Base-by-base conservation (phyloP, 805 yeast species). In the Starmerella ratchasimensis region DNA sequence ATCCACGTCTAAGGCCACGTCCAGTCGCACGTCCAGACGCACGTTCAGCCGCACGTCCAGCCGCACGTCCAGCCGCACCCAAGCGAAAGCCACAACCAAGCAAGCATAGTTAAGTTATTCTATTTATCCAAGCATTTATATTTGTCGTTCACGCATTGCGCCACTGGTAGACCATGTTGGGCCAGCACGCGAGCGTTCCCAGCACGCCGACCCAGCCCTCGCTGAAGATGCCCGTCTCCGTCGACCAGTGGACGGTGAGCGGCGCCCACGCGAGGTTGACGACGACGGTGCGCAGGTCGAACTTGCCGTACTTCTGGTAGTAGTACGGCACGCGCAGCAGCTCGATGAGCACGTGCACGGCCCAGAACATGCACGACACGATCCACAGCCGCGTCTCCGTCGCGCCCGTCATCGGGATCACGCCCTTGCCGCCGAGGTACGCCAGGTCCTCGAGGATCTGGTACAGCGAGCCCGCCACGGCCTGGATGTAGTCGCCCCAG, bases 361-460 rank as follows among this genome's bases (percentile, higher is more conserved):
- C 61, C 67, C 67, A 62, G 37, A 57, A 48, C 37, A 52, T 37
- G 39, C 63, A 55, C 11, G 62, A 55, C 23, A 47, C 44, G 11
- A 52, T 47, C 66, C 66, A 62, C 5, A 62, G 45, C 38, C 51
- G 51, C 17, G 47, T 48, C 37, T 57, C 55, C 5, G 43, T 39
- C 11, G 36, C 34, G n/a, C 46, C 37, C 15, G 52, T 40, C 13
- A 62, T 27, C 11, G 51, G 49, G n/a, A 62, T 25, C 7, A 62
- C 54, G 26, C 53, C 53, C 48, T 63, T 61, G 31, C 53, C 41
- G 17, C 55, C 60, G 31, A 63, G 46, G 33, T 59, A 63, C 3
- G 67, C 68, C 11, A 57, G 31, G 39, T 64, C 59, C 48, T 63
- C 68, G 9, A 63, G 50, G 3, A 62, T 47, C 46, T 63, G 68